phyloP scores from a whole-genome alignment of 768 basidiomycete genomes.

The Xanthoconium purpureum region DNA sequence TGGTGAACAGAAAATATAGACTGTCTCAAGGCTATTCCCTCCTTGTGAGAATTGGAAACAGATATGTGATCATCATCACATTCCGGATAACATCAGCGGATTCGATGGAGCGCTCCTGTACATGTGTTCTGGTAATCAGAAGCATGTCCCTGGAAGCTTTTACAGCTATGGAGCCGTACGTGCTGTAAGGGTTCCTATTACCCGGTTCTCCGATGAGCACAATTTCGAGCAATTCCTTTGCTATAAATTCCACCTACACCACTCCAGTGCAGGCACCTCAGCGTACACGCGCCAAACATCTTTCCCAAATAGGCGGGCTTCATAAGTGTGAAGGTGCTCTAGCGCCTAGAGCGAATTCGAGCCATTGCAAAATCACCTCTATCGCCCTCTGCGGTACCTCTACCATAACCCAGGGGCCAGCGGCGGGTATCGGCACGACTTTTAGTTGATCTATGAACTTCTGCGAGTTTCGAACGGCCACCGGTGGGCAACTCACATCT shows the following conservation, averaged over 20 bases:
- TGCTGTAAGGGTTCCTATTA: not conserved
- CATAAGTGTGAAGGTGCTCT: slow-evolving; percentile 1
- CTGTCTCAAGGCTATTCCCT: no score
- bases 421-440: slow-evolving; percentile 49
- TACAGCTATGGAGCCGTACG: no score
- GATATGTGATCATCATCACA: not conserved
- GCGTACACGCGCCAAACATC: not conserved
- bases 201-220: not conserved
- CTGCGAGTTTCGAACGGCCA: slow-evolving; percentile 40
- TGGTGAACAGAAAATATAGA: no score
- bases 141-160: not conserved
- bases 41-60: no score
- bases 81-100: no score
- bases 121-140: not conserved
- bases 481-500: slow-evolving; percentile 47
- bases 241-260: not conserved
- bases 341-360: slow-evolving; percentile 23
- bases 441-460: slow-evolving; percentile 52
- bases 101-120: not conserved
- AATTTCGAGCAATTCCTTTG: no score
- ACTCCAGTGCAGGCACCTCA: not conserved
- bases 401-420: slow-evolving; percentile 69
- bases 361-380: slow-evolving; percentile 44
- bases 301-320: not conserved
- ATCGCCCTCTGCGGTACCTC: slow-evolving; percentile 58